These are phyloP conservation scores for Lachnellula subtilissima DNA, from an alignment of 2,329 filamentous ascomycete species.

Conservation along the genomic window DNA sequence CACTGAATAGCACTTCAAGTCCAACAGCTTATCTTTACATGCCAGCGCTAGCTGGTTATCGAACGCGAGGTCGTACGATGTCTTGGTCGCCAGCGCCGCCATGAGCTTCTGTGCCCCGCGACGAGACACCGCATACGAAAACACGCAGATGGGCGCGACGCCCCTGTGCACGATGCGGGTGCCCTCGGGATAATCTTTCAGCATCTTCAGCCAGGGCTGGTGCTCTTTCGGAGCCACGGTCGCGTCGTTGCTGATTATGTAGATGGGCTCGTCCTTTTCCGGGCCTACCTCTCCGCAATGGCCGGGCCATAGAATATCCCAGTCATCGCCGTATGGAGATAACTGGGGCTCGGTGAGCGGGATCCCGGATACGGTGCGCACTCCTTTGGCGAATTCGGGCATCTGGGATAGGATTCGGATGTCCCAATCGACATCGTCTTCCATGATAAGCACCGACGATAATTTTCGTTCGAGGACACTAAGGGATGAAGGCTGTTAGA, in stretches of 20 bases:
- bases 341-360: conserved; percentile 5
- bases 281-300: conserved; percentile 30
- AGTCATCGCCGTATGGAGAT: conserved; percentile 33
- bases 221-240: conserved; percentile 23
- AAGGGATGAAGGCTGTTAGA: background rate
- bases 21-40: background rate
- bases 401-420: conserved; percentile 23
- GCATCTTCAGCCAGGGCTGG: conserved; percentile 7
- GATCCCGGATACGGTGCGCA: conserved; percentile 1
- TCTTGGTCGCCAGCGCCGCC: conserved; percentile 48
- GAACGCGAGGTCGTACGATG: conserved; percentile 22
- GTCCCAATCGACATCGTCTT: conserved; percentile 44
- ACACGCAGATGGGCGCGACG: conserved; percentile 29
- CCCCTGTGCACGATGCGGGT: conserved; percentile 29
- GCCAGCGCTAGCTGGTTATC: conserved; percentile 17
- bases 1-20: background rate
- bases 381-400: conserved; percentile 22
- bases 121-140: conserved; percentile 33
- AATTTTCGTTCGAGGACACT: conserved; percentile 33
- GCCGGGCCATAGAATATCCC: conserved; percentile 36
- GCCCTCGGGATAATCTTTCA: conserved; percentile 10
- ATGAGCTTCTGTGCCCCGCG: conserved; percentile 49
- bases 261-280: conserved; percentile 8
- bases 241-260: conserved; percentile 25
- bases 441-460: conserved; percentile 37